Conservation (phyloP, 2,329 filamentous ascomycete genomes). For the Colletotrichum sp. region DNA sequence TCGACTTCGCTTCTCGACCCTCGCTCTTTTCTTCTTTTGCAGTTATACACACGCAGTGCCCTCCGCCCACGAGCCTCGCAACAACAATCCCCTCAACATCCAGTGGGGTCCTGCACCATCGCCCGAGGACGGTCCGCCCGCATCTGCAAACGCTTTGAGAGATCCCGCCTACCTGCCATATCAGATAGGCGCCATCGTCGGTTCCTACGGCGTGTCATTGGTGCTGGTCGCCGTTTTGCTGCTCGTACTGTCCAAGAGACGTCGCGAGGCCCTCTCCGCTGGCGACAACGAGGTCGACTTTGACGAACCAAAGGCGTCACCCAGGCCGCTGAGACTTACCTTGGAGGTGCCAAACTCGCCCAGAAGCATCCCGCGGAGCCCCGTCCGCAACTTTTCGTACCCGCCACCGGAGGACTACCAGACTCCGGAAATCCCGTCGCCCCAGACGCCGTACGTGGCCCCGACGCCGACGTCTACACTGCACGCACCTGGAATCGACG, state of each 20-base stretch:
- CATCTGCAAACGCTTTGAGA: slow-evolving; percentile 63
- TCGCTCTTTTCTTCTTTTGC: slow-evolving; percentile 24
- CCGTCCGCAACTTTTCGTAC: slow-evolving; percentile 55
- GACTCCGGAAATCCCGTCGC: slow-evolving; percentile 32
- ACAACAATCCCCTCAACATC: slow-evolving; percentile 47
- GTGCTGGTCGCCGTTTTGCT: slow-evolving; percentile 73
- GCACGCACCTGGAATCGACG: slow-evolving; percentile 64
- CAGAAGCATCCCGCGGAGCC: slow-evolving; percentile 26
- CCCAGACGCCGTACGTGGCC: slow-evolving; percentile 44
- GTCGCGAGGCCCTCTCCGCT: slow-evolving; percentile 55
- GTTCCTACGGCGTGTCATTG: slow-evolving; percentile 80
- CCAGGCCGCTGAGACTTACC: slow-evolving; percentile 25
- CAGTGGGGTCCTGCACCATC: slow-evolving; percentile 62
- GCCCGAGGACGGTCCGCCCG: slow-evolving; percentile 63
- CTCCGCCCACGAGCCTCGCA: slow-evolving; percentile 24
- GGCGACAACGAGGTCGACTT: slow-evolving; percentile 59
- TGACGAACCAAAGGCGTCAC: slow-evolving; percentile 28
- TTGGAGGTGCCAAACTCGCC: slow-evolving; percentile 25
- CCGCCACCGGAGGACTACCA: slow-evolving; percentile 45
- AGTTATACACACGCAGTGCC: slow-evolving; percentile 34
- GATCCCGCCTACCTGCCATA: slow-evolving; percentile 69
- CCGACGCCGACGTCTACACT: slow-evolving; percentile 54
- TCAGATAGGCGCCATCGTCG: slow-evolving; percentile 84
- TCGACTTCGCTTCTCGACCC: slow-evolving; percentile 24
- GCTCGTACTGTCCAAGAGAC: slow-evolving; percentile 62